Conservation (phyloP, 768 basidiomycete species). For the Psilocybe subaeruginosa region DNA sequence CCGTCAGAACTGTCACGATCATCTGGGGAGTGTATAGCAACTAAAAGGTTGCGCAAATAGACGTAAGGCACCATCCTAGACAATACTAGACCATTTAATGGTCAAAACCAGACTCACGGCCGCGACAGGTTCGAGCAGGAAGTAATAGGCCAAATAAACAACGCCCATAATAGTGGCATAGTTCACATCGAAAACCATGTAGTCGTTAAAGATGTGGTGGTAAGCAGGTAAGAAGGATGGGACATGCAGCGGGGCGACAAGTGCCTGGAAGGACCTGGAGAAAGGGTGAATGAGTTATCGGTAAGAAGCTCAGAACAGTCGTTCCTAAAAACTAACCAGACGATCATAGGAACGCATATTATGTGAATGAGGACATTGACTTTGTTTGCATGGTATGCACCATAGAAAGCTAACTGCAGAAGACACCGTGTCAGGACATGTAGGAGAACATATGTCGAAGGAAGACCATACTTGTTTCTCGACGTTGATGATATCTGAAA, state of each 20-base stretch:
- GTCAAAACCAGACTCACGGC: conserved; percentile 60
- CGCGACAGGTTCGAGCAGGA: conserved; percentile 78
- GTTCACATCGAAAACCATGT: conserved; percentile 74
- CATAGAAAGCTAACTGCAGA: conserved; percentile 85
- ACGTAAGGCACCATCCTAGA: neutral
- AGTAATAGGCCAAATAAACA: conserved; percentile 76
- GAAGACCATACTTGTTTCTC: conserved; percentile 62
- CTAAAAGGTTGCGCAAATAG: conserved; percentile 37
- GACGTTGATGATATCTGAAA: conserved; percentile 58
- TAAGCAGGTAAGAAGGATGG: conserved; percentile 57
- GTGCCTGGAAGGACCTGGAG: conserved; percentile 63
- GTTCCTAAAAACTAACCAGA: conserved; percentile 57
- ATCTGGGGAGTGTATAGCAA: conserved; percentile 81
- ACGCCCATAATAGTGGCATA: conserved; percentile 59
- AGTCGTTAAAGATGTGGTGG: conserved; percentile 56
- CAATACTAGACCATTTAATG: conserved; percentile 1
- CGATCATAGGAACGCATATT: conserved; percentile 78
- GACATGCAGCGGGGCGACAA: conserved; percentile 50
- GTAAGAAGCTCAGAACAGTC: neutral
- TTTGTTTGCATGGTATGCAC: conserved; percentile 86
- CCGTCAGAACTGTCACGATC: conserved; percentile 62
- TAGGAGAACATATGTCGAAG: neutral
- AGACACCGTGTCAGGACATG: conserved; percentile 9
- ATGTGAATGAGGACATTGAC: conserved; percentile 87
- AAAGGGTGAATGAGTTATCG: neutral